Evolutionary conservation across 768 basidiomycete species (phyloP).

Genomic region (Lactarius sp.): DNA sequence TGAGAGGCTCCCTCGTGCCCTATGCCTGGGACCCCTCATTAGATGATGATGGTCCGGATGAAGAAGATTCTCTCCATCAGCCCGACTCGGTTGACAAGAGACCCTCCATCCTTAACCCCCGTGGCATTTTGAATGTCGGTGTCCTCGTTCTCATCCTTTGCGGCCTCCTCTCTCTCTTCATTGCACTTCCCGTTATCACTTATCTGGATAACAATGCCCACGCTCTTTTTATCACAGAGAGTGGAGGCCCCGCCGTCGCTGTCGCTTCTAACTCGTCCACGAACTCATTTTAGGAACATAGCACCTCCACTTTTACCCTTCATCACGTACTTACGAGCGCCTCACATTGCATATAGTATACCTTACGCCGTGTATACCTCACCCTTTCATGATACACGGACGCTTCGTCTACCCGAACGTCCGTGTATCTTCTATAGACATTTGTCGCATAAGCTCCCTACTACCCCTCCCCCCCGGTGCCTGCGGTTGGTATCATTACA

Average conservation of each 20-base stretch:
- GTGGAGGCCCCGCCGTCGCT: conserved; percentile 63
- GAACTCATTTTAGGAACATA: conserved; percentile 13
- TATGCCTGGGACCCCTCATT: conserved; percentile 65
- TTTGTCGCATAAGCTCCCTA: background rate
- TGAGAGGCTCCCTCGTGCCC: conserved; percentile 45
- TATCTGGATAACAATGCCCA: conserved; percentile 41
- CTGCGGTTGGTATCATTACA: background rate
- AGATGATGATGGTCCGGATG: conserved; percentile 57
- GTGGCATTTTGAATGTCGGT: conserved; percentile 64
- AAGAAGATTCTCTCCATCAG: conserved; percentile 75
- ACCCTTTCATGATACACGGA: background rate
- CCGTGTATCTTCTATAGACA: background rate
- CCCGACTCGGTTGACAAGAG: conserved; percentile 40
- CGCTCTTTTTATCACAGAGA: conserved; percentile 42
- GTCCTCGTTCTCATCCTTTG: conserved; percentile 59
- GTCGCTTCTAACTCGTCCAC: conserved; percentile 33
- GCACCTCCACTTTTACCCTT: conserved; percentile 2
- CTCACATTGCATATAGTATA: conserved; percentile 17
- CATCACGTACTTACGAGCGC: conserved; percentile 20
- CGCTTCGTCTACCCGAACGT: background rate
- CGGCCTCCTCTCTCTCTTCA: conserved; percentile 67
- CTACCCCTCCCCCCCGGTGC: background rate
- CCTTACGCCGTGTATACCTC: conserved; percentile 21
- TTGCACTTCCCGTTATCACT: conserved; percentile 71
- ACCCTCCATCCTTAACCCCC: conserved; percentile 34